Percentiles rank a stretch among this genome's conserved stretches.
Evolutionary conservation across 371 early-diverging fungal species (phyloP).

Genomic region (Aphelidium insulamus): DNA sequence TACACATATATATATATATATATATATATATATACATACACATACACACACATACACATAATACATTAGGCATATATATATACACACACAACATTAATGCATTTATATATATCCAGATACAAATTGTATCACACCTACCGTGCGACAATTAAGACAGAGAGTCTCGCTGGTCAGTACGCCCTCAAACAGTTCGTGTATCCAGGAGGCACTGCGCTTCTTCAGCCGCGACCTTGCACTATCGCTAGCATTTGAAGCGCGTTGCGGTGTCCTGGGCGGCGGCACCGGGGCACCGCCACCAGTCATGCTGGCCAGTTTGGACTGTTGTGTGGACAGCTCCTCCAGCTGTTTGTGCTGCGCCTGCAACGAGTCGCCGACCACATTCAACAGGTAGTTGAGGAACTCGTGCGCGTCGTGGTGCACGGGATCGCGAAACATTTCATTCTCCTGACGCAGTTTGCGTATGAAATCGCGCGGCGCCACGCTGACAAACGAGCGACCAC

Average conservation of each 20-base stretch:
- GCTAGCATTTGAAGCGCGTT: not conserved
- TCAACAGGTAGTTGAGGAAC: constrained; percentile 77
- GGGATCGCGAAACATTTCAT: constrained; percentile 72
- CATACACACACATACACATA: not conserved
- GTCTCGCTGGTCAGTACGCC: constrained; percentile 88
- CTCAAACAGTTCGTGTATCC: constrained; percentile 90
- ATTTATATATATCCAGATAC: not conserved
- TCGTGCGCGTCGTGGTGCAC: constrained; percentile 97
- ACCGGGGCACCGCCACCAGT: constrained; percentile 5
- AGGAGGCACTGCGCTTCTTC: constrained; percentile 25
- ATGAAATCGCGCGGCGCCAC: not conserved
- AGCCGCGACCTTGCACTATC: constrained; percentile 6
- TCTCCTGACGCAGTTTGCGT: not conserved
- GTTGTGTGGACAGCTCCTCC: not conserved
- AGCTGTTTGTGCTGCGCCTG: constrained; percentile 1
- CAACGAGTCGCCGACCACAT: constrained; percentile 55
- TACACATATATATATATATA: not conserved
- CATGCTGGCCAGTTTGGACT: not conserved
- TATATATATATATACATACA: not conserved
- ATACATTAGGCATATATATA: constrained; percentile 1
- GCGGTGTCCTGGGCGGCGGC: not conserved
- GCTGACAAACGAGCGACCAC: not conserved
- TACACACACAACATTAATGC: not conserved
- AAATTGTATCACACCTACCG: constrained; percentile 18
- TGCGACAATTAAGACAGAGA: constrained; percentile 84